Base-by-base conservation (phyloP, 495 filamentous ascomycete species). In the Penicillium atrosanguineum region DNA sequence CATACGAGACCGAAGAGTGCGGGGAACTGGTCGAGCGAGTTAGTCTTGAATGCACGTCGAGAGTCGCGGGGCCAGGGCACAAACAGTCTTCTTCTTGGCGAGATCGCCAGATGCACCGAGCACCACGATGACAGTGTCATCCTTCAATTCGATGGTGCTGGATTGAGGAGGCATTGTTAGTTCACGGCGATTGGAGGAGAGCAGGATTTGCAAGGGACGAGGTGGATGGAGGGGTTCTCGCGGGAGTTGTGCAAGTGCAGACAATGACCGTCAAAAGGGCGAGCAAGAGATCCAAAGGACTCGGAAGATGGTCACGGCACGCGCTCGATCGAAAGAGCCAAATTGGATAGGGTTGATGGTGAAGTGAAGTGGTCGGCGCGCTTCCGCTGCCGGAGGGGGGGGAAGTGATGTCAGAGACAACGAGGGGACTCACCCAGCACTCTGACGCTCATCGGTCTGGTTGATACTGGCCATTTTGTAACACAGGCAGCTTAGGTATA, bases 41-140 rank as follows among this genome's bases (percentile, higher is more conserved):
- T 55, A 77, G 70, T 53, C 48, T 57, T 28, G 51, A 53, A 57
- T 46, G 34, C 42, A 58, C 78, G 26, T 11, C 37, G 31, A 42
- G 29, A 25, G 36, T 47, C 45, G 28, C 15, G 36, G 44, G 53
- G 45, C 31, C 31, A 48, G 41, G 50, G 40, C 29, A 78, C 89
- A 63, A 73, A 96, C 92, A 18, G 94, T 98, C 83, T 98, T 98
- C 86, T 98, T 98, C 81, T 97, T 97, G 28, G 95, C 94, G 41
- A 99, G 80, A 80, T 99, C 94, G 50, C 94, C 94, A 16, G 95
- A 97, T 49, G 94, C 94, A 64, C 94, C 94, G 54, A 99, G 86
- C 62, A 99, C 94, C 56, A 99, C 85, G 71, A 99, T 95, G 68
- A 94, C 81, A 56, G 95, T 99, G 82, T 97, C 93, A 67, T 97